Percentiles rank a stretch among this genome's conserved stretches.
Conservation (phyloP, 257 asterid species). For the Fraxinus quadrangulata region DNA sequence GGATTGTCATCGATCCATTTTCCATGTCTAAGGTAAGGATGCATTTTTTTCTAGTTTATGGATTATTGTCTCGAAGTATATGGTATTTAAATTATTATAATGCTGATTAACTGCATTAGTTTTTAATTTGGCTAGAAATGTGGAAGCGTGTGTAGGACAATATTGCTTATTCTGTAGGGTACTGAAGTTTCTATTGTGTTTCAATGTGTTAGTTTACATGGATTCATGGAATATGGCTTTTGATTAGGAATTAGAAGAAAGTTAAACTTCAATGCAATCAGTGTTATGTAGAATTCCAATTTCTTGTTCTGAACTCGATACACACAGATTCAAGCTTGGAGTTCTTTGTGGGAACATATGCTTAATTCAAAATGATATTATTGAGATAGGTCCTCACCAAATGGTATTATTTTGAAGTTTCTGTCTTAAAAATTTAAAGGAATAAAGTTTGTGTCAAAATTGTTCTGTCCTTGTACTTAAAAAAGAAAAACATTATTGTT, state of each 20-base stretch:
- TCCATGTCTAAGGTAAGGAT: conserved; percentile 62
- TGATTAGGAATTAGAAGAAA: neutral
- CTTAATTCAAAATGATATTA: neutral
- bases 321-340: neutral
- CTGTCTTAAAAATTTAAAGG: neutral
- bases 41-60: neutral
- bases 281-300: too few species aligned
- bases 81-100: neutral
- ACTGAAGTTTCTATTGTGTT: neutral
- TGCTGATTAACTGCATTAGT: too few species aligned
- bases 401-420: neutral
- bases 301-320: neutral
- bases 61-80: neutral
- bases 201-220: neutral
- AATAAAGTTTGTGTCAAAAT: neutral
- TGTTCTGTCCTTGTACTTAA: neutral
- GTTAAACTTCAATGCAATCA: neutral
- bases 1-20: conserved; percentile 60
- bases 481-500: neutral
- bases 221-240: neutral
- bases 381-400: neutral
- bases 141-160: neutral
- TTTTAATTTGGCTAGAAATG: neutral
- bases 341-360: neutral
- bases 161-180: neutral